Evolutionary conservation across 257 asterid species (phyloP), one percentile per base, ranked within the genome.

Genomic region (Henckelia pumila): DNA sequence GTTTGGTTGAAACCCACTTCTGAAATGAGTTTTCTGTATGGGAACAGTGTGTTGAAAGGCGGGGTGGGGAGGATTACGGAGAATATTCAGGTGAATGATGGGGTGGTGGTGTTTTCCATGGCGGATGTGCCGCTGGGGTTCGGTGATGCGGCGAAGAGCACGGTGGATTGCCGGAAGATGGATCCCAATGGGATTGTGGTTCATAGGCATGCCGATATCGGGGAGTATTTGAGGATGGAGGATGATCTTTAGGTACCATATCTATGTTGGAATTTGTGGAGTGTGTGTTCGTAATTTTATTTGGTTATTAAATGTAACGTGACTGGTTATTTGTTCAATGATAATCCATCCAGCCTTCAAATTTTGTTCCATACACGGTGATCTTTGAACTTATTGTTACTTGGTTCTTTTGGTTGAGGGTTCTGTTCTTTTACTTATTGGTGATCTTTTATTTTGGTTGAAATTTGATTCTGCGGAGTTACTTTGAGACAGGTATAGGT

Each of bases 21-120:
- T 14, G 98, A 92, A 67, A 89, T 89, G 96, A 83, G 89, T 40
- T 92, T 89, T 23, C 59, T 89, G 77, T 89, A 92, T 14, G 98
- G 98, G 7, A 92, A 92, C 53, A 83, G 86, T 52, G 91, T 92
- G 33, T 69, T 92, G 84, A 92, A 92, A 76, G 98, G 98, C 8
- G 97, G 98, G 28, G 71, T 92, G 16, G 95, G 97, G 47, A 85
- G 98, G 89, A 86, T 89, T 53, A 93, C 98, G 5, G 96, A 92
- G 92, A 87, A 77, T 71, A 83, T 89, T 70, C 83, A 71, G 56
- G 89, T 76, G 61, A 82, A 87, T 35, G 96, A 89, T 68, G 98
- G 98, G 7, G 98, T 92, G 13, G 96, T 92, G 10, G 93, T 89
- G 10, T 92, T 81, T 55, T 87, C 95, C 4, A 92, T 92, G 98